Base-by-base conservation (phyloP, 2,329 filamentous ascomycete genomes). In the Arthrinium phaeospermum region DNA sequence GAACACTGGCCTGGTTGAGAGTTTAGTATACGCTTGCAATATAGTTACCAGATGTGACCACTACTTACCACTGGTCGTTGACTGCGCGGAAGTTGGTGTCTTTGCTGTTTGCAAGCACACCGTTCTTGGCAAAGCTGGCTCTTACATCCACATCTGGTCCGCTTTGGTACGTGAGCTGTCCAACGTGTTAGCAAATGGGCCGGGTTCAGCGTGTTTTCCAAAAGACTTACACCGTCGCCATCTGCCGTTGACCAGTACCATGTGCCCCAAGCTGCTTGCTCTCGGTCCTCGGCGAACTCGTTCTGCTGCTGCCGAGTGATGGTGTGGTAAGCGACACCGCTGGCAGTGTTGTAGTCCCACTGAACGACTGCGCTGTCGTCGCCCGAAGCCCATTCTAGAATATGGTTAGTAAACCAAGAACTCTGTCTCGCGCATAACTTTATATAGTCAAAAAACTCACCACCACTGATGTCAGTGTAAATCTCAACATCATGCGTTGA, bases 221-320 rank as follows among this genome's bases (percentile, higher is more conserved):
- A 64, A 10, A n/a, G 57, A 81, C 84, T 78, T 80, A 85, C 83
- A 34, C 86, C 86, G 27, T 81, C 78, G 19, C 86, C 80, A 70
- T 87, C 85, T 37, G 90, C 89, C 4, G 90, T 94, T 16, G 92
- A 91, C 80, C 95, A 94, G 81, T 78, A 80, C 83, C 95, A 89
- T 69, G 89, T 91, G 2, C 94, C 94, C 94, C 94, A 97, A 83
- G 94, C 92, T 0, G 93, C 89, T 75, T 92, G 91, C 77, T 97
- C 92, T 53, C 83, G 83, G 16, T 84, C 83, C 79, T 97, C 94
- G 1, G 89, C 88, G 71, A 96, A 92, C 24, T 91, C 83, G 68
- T 89, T 82, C 80, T 96, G 92, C 12, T 85, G 80, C 73, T 87
- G 84, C 64, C 89, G 86, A 75, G 86, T 87, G 72, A 94, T 89